Evolutionary conservation across 2,329 filamentous ascomycete species (phyloP).

Genomic region (Cytospora piceicola): DNA sequence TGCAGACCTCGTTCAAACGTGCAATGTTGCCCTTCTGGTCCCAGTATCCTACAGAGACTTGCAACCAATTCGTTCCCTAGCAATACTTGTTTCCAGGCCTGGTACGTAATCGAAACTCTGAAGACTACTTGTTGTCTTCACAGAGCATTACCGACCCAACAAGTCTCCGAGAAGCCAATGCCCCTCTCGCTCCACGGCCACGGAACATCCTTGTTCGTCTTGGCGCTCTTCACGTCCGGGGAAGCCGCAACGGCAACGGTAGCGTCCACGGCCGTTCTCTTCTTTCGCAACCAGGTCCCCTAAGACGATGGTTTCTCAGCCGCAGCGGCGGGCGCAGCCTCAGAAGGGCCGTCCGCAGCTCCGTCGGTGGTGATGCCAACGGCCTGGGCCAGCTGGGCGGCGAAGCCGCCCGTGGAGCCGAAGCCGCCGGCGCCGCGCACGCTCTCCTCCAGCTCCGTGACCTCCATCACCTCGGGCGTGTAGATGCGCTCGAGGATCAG

Average conservation of each 20-base stretch:
- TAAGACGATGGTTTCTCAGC: constrained; percentile 29
- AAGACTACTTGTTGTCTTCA: neutral
- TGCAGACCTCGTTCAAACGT: neutral
- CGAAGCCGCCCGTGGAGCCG: constrained; percentile 73
- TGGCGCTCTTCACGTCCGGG: constrained; percentile 1
- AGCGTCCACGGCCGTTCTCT: constrained; percentile 14
- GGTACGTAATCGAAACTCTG: neutral
- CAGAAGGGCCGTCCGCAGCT: constrained; percentile 7
- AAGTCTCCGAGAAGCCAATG: constrained; percentile 23
- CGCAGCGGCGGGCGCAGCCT: constrained; percentile 9
- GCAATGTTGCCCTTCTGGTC: neutral
- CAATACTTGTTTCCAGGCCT: neutral
- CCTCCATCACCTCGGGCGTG: constrained; percentile 89
- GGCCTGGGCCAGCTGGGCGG: constrained; percentile 3
- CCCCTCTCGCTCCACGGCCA: constrained; percentile 27
- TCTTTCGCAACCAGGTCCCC: constrained; percentile 27
- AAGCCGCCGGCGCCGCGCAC: constrained; percentile 90
- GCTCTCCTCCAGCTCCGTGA: constrained; percentile 85
- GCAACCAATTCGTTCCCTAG: neutral
- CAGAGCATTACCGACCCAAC: constrained; percentile 24
- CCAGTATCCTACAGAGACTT: constrained; percentile 12
- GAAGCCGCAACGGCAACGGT: neutral
- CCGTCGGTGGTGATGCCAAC: constrained; percentile 14
- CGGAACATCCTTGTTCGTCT: constrained; percentile 24
- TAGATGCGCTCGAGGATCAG: constrained; percentile 92